Evolutionary conservation across 306 rosid genomes (phyloP), one percentile per base, ranked within the genome.

Genomic region (Pyrus pyrifolia): DNA sequence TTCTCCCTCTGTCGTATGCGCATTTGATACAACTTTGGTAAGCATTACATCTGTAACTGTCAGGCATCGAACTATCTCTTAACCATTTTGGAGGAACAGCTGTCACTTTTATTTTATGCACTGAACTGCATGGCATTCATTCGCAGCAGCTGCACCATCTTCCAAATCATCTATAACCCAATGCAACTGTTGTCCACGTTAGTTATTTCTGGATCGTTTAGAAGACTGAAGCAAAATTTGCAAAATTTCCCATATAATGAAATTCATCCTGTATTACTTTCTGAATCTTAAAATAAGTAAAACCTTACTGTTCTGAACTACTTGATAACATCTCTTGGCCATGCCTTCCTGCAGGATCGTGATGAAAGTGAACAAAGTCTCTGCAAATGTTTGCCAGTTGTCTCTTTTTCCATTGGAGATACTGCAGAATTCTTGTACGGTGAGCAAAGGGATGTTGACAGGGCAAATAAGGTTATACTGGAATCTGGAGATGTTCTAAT

Each of bases 331-430:
- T 69, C n/a, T 33, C 4, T 25, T 59, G 29, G 29, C 51, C 61
- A 8, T 45, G 38, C 22, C 52, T 15, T 17, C 22, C 38, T 35
- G 33, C 84, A 90, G 91, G 98, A 95, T 87, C 74, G 90, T 51
- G 96, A 92, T 85, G 97, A 92, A 81, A 95, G 96, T 76, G 13
- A 1, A 67, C 64, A 64, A 51, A 90, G 92, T 78, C 80, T 88
- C 35, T 6, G 1, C 1, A 68, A 8, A 3, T 77, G 86, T 27
- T 80, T 89, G 73, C 93, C 97, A 1, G 93, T 92, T 18, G 89
- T 95, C 19, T 95, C 98, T 75, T 90, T 95, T 72, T 90, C 98
- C 67, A 88, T 95, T 49, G 98, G 98, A 31, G 91, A 95, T 81
- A 31, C 89, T 0, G 97, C 97, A 5, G 89, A 88, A 4, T 95